Evolutionary conservation across 768 basidiomycete genomes (phyloP), one percentile per base, ranked within the genome.

Genomic region (Flagelloscypha sp.): DNA sequence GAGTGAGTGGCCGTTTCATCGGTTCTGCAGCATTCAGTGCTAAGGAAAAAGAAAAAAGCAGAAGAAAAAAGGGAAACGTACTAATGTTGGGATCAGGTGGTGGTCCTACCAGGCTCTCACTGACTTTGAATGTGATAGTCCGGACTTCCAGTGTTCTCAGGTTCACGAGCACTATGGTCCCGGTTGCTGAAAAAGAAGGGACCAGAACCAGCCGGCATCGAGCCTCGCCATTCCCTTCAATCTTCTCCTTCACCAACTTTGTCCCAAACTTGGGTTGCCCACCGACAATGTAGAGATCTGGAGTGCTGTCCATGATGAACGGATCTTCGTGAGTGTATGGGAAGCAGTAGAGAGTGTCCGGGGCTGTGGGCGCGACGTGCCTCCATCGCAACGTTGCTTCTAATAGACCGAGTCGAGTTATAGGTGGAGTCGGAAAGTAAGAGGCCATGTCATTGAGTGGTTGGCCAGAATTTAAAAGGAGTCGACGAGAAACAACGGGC

Each of bases 271-370:
- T 62, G 20, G 82, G 78, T 59, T 97, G 93, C 41, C 87, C 87
- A 22, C 95, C 95, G n/a, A 93, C 68, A 45, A 93, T 66, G 55
- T 97, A 98, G 19, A 98, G 57, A 52, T 95, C 78, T 11, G 95
- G 95, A 7, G 88, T 82, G 51, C 80, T 71, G n/a, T 62, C 48
- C 21, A 99, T 68, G 37, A 95, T 67, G 60, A 99, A 99, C 0
- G 95, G 95, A 52, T 99, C 95, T 12, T 66, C 62, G 19, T 74
- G 67, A 33, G 84, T 75, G 62, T 84, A 98, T 12, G 95, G 95
- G 55, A 97, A 93, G 48, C 95, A 97, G 92, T 92, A 97, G 3
- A 99, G 70, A 1, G 95, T 99, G 58, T 99, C 95, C 18, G 95
- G 95, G 17, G 94, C 94, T 6, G 95, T 98, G 3, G 95, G 95